These are phyloP conservation scores for Penicillium bovifimosum DNA, from an alignment of 495 filamentous ascomycete species.

Conservation along the genomic window DNA sequence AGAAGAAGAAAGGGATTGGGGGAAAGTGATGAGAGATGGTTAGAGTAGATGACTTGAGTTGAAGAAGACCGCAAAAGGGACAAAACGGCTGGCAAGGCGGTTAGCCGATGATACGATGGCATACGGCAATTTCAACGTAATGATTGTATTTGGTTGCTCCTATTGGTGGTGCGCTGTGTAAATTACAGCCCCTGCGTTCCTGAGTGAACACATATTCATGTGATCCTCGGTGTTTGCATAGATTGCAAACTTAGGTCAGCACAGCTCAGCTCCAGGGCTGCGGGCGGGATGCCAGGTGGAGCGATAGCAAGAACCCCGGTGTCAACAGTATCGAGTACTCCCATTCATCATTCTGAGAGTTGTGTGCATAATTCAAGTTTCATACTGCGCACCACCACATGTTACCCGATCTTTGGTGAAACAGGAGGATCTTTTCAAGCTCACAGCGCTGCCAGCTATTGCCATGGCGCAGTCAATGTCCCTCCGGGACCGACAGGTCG, in stretches of 20 bases:
- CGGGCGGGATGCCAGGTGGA: constrained; percentile 15
- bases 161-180: constrained; percentile 5
- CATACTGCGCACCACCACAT: constrained; percentile 5
- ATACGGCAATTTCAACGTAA: background rate
- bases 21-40: constrained; percentile 18
- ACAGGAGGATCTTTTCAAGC: constrained; percentile 10
- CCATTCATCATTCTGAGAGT: background rate
- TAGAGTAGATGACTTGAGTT: constrained; percentile 17
- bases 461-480: constrained; percentile 72
- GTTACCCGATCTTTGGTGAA: constrained; percentile 18
- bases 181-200: constrained; percentile 7
- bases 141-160: background rate
- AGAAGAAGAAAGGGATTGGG: constrained; percentile 20
- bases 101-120: background rate
- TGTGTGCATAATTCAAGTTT: background rate
- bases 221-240: constrained; percentile 15
- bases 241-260: constrained; percentile 23
- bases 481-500: constrained; percentile 92
- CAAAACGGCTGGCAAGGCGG: constrained; percentile 9
- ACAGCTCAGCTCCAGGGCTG: background rate
- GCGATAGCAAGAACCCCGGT: constrained; percentile 10
- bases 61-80: constrained; percentile 15
- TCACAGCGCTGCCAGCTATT: constrained; percentile 13
- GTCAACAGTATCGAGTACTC: constrained; percentile 9
- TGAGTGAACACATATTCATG: constrained; percentile 7